phyloP scores from a whole-genome alignment of 225 moss, liverwort and hornwort species.

The Ulota crispa region DNA sequence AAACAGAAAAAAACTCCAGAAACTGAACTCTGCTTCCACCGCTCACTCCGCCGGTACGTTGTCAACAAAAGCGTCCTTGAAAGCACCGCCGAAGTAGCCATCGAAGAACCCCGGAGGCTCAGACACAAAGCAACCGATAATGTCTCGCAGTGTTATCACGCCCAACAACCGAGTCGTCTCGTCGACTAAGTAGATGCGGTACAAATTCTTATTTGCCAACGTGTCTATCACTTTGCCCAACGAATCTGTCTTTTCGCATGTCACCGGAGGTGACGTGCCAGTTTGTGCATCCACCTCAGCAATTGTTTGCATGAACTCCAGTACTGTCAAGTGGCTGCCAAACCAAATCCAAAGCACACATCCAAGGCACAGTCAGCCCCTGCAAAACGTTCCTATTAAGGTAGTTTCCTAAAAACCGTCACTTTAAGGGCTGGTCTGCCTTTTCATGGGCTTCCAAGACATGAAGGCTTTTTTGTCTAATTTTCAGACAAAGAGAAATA shows the following conservation, averaged over 20 bases:
- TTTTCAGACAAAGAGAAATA: too few species aligned
- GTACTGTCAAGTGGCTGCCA: slow-evolving; percentile 86
- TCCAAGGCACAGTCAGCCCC: neutral
- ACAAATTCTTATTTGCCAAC: slow-evolving; percentile 58
- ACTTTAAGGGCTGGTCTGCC: too few species aligned
- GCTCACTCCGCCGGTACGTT: slow-evolving; percentile 17
- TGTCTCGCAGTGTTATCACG: slow-evolving; percentile 87
- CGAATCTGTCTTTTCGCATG: slow-evolving; percentile 52
- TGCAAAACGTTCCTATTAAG: neutral
- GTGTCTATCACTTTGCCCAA: slow-evolving; percentile 67
- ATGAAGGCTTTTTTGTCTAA: too few species aligned
- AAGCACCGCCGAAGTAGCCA: slow-evolving; percentile 67
- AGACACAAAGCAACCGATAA: slow-evolving; percentile 87
- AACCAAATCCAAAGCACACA: neutral
- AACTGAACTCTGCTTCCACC: neutral
- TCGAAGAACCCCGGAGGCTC: slow-evolving; percentile 88
- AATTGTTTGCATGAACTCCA: slow-evolving; percentile 81
- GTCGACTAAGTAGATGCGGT: slow-evolving; percentile 80
- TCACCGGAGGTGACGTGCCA: slow-evolving; percentile 64
- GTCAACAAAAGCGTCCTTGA: slow-evolving; percentile 38
- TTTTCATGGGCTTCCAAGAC: too few species aligned
- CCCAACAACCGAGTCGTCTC: slow-evolving; percentile 57
- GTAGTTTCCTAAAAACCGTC: too few species aligned
- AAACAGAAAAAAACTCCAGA: slow-evolving; percentile 11
- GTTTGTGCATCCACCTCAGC: slow-evolving; percentile 39